Base-by-base conservation (phyloP, 768 basidiomycete genomes). In the Boletus coccyginus region DNA sequence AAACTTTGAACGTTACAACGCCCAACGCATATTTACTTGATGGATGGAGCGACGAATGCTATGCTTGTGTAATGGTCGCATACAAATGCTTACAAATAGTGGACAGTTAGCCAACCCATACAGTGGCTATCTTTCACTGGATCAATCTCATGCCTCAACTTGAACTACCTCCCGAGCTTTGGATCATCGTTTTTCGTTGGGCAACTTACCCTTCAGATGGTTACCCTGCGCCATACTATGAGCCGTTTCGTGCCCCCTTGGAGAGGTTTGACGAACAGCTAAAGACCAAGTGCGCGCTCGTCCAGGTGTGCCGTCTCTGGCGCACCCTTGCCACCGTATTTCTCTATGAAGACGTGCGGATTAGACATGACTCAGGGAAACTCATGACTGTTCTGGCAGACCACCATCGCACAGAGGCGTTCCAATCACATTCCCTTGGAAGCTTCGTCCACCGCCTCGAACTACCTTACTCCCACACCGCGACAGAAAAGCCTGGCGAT, bases 221-320 rank as follows among this genome's bases (percentile, higher is more conserved):
- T 38, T 62, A 69, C 39, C 67, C 70, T 42, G 44, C 70, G 13
- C 56, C 70, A 54, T 53, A 56, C 29, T 81, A 85, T 62, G 62
- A 64, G 24, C 83, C 84, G 2, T 87, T 87, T 69, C 73, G 78
- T 39, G 62, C 66, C 1, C 59, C 74, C 3, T 57, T 53, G 19
- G 66, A 69, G 56, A 62, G 33, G 64, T 72, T 46, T 55, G 66
- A 57, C 66, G 76, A 49, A 66, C 59, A 38, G 2, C 45, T 79
- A 33, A 63, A 63, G 29, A 73, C 76, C 31, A 77, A 74, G 65
- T 66, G 67, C 38, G 65, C 75, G 4, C 69, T 88, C 46, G 74
- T 78, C 43, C 73, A 77, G 52, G 86, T 88, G 33, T 87, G 84
- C 67, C 78, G 76, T 48, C 68, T 74, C 32, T 87, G 86, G 86